A percentile compares a stretch with the other conserved stretches of the same genome.
phyloP scores from a whole-genome alignment of 768 basidiomycete genomes.

The Tricholoma matsutake region DNA sequence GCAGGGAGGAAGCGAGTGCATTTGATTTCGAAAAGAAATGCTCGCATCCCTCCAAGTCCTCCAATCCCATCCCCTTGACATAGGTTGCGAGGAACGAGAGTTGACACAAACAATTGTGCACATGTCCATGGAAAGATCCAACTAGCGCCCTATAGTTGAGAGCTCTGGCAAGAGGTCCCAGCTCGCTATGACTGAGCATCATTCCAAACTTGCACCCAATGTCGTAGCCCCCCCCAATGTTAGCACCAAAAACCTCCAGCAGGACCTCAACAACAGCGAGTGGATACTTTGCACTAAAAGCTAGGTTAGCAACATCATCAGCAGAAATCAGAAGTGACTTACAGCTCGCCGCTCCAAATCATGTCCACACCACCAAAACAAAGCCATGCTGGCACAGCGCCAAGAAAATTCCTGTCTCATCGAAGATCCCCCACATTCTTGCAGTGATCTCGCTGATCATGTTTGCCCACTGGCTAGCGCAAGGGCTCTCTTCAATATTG shows the following conservation, averaged over 20 bases:
- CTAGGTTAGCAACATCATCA: not conserved
- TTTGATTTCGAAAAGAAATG: constrained; percentile 21
- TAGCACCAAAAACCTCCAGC: constrained; percentile 11
- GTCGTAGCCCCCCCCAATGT: constrained; percentile 18
- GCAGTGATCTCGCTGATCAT: constrained; percentile 13
- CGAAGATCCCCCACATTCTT: constrained; percentile 28
- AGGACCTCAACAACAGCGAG: constrained; percentile 17
- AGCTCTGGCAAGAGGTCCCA: constrained; percentile 10
- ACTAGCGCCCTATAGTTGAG: constrained; percentile 9
- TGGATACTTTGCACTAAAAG: constrained; percentile 18
- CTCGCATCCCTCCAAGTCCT: constrained; percentile 21
- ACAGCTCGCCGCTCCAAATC: constrained; percentile 15
- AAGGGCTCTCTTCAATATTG: constrained; percentile 14
- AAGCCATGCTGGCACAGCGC: constrained; percentile 28
- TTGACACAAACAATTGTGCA: constrained; percentile 21
- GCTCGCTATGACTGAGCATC: constrained; percentile 15
- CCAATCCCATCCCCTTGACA: constrained; percentile 16
- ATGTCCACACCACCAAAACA: constrained; percentile 17
- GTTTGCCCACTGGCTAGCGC: constrained; percentile 19
- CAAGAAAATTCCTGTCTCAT: constrained; percentile 29
- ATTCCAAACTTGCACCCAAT: constrained; percentile 22
- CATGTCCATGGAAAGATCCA: constrained; percentile 22
- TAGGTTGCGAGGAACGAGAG: constrained; percentile 18
- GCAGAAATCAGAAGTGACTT: not conserved
- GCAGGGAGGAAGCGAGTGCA: constrained; percentile 22